Evolutionary conservation across 164 flowering plant species (phyloP), one percentile per base, ranked within the genome.

Genomic region (Pachysandra terminalis): DNA sequence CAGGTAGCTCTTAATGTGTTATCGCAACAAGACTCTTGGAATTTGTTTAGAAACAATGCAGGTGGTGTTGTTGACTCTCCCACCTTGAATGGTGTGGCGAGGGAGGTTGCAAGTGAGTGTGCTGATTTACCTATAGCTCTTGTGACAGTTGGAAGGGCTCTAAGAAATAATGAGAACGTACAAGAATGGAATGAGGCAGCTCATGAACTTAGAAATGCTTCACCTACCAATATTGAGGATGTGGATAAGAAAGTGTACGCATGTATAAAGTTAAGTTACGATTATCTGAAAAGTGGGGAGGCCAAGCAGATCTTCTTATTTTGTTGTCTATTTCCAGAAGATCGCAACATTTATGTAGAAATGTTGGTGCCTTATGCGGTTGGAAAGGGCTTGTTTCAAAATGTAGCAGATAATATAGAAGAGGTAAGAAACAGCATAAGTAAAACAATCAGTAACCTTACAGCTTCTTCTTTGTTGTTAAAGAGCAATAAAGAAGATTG

Each of bases 391-490:
- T 9, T 78, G 14, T 59, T 75, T 59, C 0, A 53, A 24, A 32
- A 28, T 5, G 45, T 57, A 0, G 5, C 37, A 32, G 7, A 52
- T 0, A 64, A 56, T 5, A 0, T 68, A 25, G 68, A 53, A 19
- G 67, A 67, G 37, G 67, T 68, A 26, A n/a, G 72, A 22, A 19
- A 64, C 25, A 67, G 70, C 35, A 2, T 73, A 21, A 15, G 15
- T 1, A 22, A 37, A 19, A 25, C 59, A 60, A 51, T 75, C 0
- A 4, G 52, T 7, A 51, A 68, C 0, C 71, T 79, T 12, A 66
- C 24, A 75, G 48, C 55, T 15, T 24, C 61, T 54, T 52, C 56
- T 51, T 64, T 75, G 68, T 32, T 78, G 56, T 57, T 74, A 5
- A 51, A 66, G 0, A 35, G 74, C 1, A 6, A 28, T 0, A 16